Evolutionary conservation across 345 rosid species (phyloP).

Genomic region (Clausena lansium): DNA sequence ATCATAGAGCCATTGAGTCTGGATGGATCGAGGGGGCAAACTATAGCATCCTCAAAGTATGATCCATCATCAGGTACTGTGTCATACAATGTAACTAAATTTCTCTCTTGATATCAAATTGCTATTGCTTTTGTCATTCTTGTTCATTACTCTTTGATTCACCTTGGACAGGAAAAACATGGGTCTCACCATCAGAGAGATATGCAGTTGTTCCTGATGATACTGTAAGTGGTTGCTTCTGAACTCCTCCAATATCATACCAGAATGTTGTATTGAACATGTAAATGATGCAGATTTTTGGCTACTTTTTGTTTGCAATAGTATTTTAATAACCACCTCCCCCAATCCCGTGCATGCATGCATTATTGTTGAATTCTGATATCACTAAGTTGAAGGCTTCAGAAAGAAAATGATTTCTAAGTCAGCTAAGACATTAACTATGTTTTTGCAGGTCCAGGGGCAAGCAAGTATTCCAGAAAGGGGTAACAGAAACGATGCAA

Average conservation of each 20-base stretch:
- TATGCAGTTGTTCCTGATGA: conserved; percentile 94
- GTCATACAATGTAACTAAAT: background rate
- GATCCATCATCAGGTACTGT: conserved; percentile 72
- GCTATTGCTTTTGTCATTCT: background rate
- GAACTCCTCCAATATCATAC: background rate
- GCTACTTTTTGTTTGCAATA: background rate
- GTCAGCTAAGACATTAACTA: background rate
- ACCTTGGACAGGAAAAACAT: conserved; percentile 61
- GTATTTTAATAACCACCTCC: background rate
- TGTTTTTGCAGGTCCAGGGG: conserved; percentile 37
- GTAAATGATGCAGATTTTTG: background rate
- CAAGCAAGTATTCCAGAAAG: conserved; percentile 30
- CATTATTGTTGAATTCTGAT: background rate
- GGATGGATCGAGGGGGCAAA: conserved; percentile 82
- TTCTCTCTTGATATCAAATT: background rate
- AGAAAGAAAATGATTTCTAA: background rate
- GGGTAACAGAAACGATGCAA: conserved; percentile 56
- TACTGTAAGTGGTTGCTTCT: conserved; percentile 46
- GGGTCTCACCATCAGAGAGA: conserved; percentile 87
- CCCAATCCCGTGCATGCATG: background rate
- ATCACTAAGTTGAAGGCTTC: background rate
- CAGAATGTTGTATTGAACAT: background rate
- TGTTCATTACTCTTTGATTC: background rate
- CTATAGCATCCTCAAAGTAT: conserved; percentile 58
- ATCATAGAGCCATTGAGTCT: conserved; percentile 69